Evolutionary conservation across 1,139 yeast genomes (phyloP), one percentile per base, ranked within the genome.

Genomic region (Kurtzmaniella quercitrusa): DNA sequence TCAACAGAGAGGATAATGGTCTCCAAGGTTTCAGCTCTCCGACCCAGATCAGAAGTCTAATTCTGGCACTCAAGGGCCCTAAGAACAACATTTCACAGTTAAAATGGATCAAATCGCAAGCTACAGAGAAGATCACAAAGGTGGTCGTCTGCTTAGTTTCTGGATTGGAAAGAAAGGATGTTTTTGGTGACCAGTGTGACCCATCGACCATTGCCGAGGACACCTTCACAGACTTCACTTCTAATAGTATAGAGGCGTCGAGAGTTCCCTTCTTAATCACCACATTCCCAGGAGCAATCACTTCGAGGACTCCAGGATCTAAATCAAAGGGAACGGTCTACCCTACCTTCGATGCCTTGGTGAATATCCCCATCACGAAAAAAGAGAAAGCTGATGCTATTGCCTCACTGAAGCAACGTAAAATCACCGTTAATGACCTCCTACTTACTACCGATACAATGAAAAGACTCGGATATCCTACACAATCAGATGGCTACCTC

Each of bases 81-180:
- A 31, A 31, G 18, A 16, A 15, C 18, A 31, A 16, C 18, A 31
- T 31, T 15, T 16, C 18, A 31, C 19, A 21, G 11, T 21, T 19
- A 7, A 36, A 36, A 36, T 36, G 38, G 38, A 18, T 36, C 12
- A 19, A 19, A 14, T 4, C 27, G 2, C 19, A 10, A 11, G 25
- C 38, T 19, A 12, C 38, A n/a, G 40, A 42, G 23, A 31, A 29
- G 16, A 31, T 44, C 6, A 60, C 69, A 19, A 77, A 78, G 44
- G 75, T 84, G 3, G 81, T 87, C 1, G 66, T 81, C n/a, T 65
- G 88, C 11, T 65, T 82, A 44, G 74, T 80, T 2, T 89, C 93
- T 0, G 95, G 95, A 0, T 57, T 89, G 3, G 70, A 74, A n/a
- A 60, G 69, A 3, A 58, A 60, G 2, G 72, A 71, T 44, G 12